A percentile compares a stretch with the other conserved stretches of the same genome.
Evolutionary conservation across 768 basidiomycete species (phyloP).

Genomic region (Phylloporus scabripes): DNA sequence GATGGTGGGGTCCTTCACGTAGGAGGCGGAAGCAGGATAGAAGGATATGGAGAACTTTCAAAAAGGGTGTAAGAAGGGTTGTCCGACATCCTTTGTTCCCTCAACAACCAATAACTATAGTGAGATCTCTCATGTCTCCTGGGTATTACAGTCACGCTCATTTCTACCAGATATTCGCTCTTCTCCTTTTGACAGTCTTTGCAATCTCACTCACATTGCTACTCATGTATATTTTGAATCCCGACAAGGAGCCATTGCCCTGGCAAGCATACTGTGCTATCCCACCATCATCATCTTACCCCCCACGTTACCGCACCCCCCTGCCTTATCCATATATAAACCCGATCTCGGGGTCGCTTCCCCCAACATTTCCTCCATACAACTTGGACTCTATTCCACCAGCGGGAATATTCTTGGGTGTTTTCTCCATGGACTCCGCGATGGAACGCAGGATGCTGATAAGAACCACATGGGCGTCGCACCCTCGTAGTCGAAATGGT

Average conservation of each 20-base stretch:
- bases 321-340: conserved; percentile 36
- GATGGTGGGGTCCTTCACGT: conserved; percentile 54
- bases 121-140: conserved; percentile 33
- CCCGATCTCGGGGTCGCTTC: conserved; percentile 23
- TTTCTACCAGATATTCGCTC: conserved; percentile 51
- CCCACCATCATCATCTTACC: conserved; percentile 44
- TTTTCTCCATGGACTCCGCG: conserved; percentile 84
- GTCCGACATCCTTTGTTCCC: conserved; percentile 74
- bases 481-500: conserved; percentile 70
- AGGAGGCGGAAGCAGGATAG: conserved; percentile 50
- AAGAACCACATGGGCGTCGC: conserved; percentile 84
- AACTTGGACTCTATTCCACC: conserved; percentile 73
- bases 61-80: conserved; percentile 49
- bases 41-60: conserved; percentile 44
- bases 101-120: conserved; percentile 75
- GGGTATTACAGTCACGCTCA: conserved; percentile 14
- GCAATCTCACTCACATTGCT: conserved; percentile 80
- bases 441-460: conserved; percentile 84
- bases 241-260: conserved; percentile 90
- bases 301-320: conserved; percentile 39
- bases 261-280: conserved; percentile 92
- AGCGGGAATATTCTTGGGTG: conserved; percentile 81
- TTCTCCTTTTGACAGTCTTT: conserved; percentile 74
- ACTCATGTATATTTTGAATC: conserved; percentile 89
- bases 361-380: conserved; percentile 61